phyloP scores from a whole-genome alignment of 148 eudicot species.

The Dysphania ambrosioides region DNA sequence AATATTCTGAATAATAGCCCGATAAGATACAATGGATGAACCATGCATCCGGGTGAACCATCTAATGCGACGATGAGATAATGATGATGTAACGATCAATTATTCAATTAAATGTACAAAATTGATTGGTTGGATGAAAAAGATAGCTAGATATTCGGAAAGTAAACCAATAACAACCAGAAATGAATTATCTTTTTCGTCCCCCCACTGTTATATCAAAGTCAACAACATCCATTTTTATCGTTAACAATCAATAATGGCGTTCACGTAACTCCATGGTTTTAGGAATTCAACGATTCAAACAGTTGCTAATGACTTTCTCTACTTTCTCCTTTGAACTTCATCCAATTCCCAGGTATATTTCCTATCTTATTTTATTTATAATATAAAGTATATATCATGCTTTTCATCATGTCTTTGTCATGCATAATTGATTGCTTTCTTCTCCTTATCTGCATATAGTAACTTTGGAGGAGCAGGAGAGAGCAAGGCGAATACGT shows the following conservation, averaged over 20 bases:
- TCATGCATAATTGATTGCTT: background rate
- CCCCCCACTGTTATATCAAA: no score
- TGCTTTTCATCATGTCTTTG: no score
- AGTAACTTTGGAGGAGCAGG: constrained; percentile 19
- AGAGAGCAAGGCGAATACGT: background rate
- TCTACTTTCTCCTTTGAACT: constrained; percentile 13
- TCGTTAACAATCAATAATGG: no score
- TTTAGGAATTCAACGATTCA: background rate
- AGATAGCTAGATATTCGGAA: background rate
- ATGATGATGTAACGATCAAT: no score
- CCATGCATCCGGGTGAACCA: no score
- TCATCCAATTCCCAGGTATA: constrained; percentile 21
- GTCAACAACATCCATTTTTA: background rate
- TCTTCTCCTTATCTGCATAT: background rate
- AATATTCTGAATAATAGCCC: no score
- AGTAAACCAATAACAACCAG: constrained; percentile 5
- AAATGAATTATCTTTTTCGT: background rate
- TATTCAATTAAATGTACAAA: no score
- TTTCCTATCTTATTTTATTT: background rate
- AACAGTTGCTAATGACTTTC: constrained; percentile 3
- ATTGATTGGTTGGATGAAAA: background rate
- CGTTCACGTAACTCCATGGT: no score
- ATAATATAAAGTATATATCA: background rate
- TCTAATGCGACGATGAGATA: no score
- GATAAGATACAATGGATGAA: no score